phyloP scores from a whole-genome alignment of 1,284 basidiomycete genomes.

The Fomitopsis palustris region DNA sequence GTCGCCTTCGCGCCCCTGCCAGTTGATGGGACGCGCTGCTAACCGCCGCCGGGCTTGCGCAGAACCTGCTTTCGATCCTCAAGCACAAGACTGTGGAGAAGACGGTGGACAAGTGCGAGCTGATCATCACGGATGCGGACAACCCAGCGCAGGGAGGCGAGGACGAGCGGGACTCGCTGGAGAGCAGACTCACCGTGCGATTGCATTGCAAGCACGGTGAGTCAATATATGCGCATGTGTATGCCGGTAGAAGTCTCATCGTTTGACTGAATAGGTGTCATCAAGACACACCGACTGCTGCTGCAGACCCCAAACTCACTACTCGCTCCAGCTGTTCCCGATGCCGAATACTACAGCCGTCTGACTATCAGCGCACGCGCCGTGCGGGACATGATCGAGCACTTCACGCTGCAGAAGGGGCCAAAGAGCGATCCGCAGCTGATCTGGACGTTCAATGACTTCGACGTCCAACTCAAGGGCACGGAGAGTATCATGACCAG shows the following conservation, averaged over 20 bases:
- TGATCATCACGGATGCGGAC: constrained; percentile 59
- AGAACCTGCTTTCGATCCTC: constrained; percentile 59
- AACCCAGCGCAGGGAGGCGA: constrained; percentile 38
- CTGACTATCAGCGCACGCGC: constrained; percentile 67
- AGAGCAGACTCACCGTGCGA: constrained; percentile 67
- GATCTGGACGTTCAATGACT: constrained; percentile 67
- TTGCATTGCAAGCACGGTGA: constrained; percentile 79
- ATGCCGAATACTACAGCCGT: constrained; percentile 53
- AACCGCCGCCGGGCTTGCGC: not conserved
- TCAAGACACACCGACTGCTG: constrained; percentile 74
- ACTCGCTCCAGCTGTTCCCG: constrained; percentile 57
- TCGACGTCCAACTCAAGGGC: constrained; percentile 65
- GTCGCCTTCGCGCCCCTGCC: constrained; percentile 30
- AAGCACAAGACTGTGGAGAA: constrained; percentile 73
- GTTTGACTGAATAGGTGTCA: constrained; percentile 48
- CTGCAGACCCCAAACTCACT: constrained; percentile 54
- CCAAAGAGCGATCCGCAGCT: constrained; percentile 70
- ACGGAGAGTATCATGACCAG: constrained; percentile 61
- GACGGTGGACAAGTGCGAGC: constrained; percentile 68
- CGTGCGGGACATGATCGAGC: constrained; percentile 75
- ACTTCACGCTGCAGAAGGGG: constrained; percentile 63
- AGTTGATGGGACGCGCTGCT: not conserved
- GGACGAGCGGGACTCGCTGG: constrained; percentile 58
- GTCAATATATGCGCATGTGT: constrained; percentile 7
- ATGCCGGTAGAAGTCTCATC: constrained; percentile 8